Evolutionary conservation across 176 grass and related monocot genomes (phyloP), one percentile per base, ranked within the genome.

Genomic region (Stipa capillata): DNA sequence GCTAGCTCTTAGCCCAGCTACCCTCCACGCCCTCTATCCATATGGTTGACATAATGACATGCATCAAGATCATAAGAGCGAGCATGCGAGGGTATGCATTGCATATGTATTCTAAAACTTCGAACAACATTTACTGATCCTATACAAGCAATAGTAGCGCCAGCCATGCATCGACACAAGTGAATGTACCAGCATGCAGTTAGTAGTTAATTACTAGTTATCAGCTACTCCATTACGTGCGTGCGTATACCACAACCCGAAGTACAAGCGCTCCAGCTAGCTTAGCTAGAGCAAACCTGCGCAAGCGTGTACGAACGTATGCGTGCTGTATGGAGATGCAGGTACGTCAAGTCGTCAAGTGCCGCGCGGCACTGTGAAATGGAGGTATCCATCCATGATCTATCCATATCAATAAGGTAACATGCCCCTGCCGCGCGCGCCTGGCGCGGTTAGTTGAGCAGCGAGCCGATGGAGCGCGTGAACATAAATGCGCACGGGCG

Each of bases 401-500:
- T 69, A 45, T 67, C 17, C 44, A 71, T 12, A 25, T 17, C 16
- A n/a, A n/a, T 75, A 72, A 18, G 35, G 75, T 63, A 87, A 81
- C 85, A 23, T 73, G 69, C 77, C 6, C 44, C 52, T 61, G 74
- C 55, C 24, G 28, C 21, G 5, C 31, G 1, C 36, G 34, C 3
- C 13, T 52, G 32, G 25, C 18, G 5, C 12, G 17, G 67, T 72
- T 87, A 27, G 80, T 78, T 88, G 78, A 37, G 85, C 73, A 28
- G 53, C 79, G 13, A 54, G 8, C 52, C 13, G 23, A 69, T 34
- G 74, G 44, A 45, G 64, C 60, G 76, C 86, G 76, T 80, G 61
- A 73, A 31, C 80, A 73, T 83, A 66, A 88, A 84, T 88, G 86
- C n/a, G n/a, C 86, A 73, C 86, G 66, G 74, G 45, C 66, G 61